Evolutionary conservation across 1,284 basidiomycete genomes (phyloP), one percentile per base, ranked within the genome.

Genomic region (Inonotus obliquus): DNA sequence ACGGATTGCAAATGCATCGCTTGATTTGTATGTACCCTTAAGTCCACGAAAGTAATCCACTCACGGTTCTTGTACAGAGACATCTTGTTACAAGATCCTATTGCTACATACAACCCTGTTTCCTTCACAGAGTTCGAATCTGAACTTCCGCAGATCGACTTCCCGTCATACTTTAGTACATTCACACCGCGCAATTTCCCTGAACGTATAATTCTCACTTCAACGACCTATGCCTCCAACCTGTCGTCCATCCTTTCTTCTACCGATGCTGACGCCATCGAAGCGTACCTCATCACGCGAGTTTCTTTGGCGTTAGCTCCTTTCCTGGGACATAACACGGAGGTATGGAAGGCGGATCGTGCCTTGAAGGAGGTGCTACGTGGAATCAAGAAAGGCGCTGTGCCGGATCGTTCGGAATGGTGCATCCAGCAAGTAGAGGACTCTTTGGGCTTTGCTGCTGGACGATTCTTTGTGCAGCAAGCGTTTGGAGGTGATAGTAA

Each of bases 101-200:
- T 93, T 59, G 87, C 81, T 52, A 91, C 92, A 0, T 98, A 99
- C 78, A 98, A 99, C 73, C 94, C 94, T 1, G 81, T 83, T 51
- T 75, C 81, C 0, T 77, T 93, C 63, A 78, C 81, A 60, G 86
- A 90, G 58, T 79, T 96, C 56, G 84, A 87, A n/a, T 76, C 81
- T 7, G 77, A 87, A 3, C 76, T 98, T 17, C 82, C 89, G 1
- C 85, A 94, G 69, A 82, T 98, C 67, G 80, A 92, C 69, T 93
- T 97, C 75, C 78, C 83, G 0, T 79, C 84, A 32, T 98, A 97
- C 75, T 87, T 98, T 65, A 84, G 94, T 1, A 79, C 90, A 0
- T 94, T 95, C 69, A 84, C 90, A 0, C 89, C 92, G 14, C 85
- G 92, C 44, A 76, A 77, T 60, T 94, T 85, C 77, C 96, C 96